These are phyloP conservation scores for Cladosporium phlei DNA, from an alignment of 2,329 filamentous ascomycete species.

Conservation along the genomic window DNA sequence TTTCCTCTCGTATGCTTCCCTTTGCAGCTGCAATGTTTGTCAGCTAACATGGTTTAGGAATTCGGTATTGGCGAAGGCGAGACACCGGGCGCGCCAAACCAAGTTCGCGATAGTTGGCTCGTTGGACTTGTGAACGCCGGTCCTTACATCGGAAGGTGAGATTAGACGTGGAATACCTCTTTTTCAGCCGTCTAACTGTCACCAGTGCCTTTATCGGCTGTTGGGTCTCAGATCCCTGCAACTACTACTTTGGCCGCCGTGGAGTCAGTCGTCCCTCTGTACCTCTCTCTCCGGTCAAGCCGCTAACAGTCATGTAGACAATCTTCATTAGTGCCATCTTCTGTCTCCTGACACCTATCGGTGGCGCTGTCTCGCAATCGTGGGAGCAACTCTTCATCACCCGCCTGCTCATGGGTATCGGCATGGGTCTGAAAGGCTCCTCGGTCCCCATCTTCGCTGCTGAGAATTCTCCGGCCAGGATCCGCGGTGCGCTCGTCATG, in stretches of 20 bases:
- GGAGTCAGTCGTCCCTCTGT: conserved; percentile 15
- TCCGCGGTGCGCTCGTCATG: conserved; percentile 55
- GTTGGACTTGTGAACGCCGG: conserved; percentile 64
- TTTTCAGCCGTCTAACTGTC: conserved; percentile 17
- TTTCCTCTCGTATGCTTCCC: conserved; percentile 35
- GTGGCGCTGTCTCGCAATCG: conserved; percentile 56
- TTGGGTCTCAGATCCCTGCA: conserved; percentile 44
- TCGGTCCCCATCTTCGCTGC: conserved; percentile 49
- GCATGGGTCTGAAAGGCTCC: conserved; percentile 43
- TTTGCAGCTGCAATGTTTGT: not conserved
- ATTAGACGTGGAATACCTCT: no score
- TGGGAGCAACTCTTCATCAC: conserved; percentile 37
- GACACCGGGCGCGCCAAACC: conserved; percentile 27
- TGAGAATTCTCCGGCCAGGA: conserved; percentile 51
- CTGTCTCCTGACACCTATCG: conserved; percentile 63
- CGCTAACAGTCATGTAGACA: conserved; percentile 14
- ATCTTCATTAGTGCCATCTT: conserved; percentile 45
- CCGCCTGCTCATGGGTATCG: conserved; percentile 37
- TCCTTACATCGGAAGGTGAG: conserved; percentile 45
- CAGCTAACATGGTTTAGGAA: conserved; percentile 12
- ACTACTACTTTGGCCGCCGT: conserved; percentile 31
- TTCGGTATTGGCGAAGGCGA: conserved; percentile 29
- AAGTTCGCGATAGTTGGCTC: conserved; percentile 50
- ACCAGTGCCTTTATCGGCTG: conserved; percentile 20
- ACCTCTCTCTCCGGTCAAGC: not conserved